Evolutionary conservation across 768 basidiomycete species (phyloP).

Genomic region (Mrakia gelida): DNA sequence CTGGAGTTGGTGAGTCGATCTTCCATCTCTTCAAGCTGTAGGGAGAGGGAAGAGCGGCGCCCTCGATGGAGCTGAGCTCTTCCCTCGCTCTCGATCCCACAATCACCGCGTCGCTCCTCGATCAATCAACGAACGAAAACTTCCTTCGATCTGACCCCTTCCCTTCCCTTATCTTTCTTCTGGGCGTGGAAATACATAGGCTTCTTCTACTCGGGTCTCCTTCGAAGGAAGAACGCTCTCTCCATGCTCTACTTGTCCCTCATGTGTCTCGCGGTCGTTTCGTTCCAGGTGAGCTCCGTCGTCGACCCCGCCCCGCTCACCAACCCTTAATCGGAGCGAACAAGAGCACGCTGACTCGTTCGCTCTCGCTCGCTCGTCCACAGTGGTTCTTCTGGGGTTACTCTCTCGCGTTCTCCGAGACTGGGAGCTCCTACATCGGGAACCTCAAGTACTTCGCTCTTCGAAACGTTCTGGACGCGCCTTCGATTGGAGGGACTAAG

Average conservation of each 20-base stretch:
- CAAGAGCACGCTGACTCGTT: too few relatives aligned
- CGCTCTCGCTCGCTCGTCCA: background rate
- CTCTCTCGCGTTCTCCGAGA: slow-evolving; percentile 46
- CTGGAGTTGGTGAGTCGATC: background rate
- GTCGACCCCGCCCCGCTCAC: too few relatives aligned
- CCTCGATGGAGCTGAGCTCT: too few relatives aligned
- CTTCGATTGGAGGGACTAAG: slow-evolving; percentile 64
- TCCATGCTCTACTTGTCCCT: slow-evolving; percentile 47
- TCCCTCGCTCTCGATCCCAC: too few relatives aligned
- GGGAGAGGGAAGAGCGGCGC: too few relatives aligned
- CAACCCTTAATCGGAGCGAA: too few relatives aligned
- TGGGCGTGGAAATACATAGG: slow-evolving; percentile 4
- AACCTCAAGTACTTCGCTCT: slow-evolving; percentile 71
- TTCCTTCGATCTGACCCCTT: background rate
- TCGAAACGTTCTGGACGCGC: slow-evolving; percentile 22
- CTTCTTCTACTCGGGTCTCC: slow-evolving; percentile 45
- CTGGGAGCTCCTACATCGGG: slow-evolving; percentile 65
- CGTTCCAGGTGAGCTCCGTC: slow-evolving; percentile 42
- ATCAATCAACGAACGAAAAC: too few relatives aligned
- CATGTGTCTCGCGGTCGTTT: slow-evolving; percentile 43
- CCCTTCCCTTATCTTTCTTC: background rate
- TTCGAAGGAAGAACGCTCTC: slow-evolving; percentile 49
- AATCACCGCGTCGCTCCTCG: too few relatives aligned
- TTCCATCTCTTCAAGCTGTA: too few relatives aligned
- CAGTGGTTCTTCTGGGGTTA: slow-evolving; percentile 67